Conservation (phyloP, 257 asterid species). For the Solanum dulcamara region DNA sequence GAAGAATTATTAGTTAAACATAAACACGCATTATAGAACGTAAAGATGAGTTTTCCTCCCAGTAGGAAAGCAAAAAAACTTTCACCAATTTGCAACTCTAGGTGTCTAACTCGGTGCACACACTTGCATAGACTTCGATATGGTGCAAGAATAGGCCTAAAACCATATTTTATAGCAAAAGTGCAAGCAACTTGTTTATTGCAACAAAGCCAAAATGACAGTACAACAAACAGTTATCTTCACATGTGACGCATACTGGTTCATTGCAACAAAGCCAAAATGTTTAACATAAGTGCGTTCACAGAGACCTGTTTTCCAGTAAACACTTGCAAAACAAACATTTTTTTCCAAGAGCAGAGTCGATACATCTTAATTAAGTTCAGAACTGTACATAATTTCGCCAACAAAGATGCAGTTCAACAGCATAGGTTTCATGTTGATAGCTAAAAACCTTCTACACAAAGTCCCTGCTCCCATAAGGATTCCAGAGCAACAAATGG, state of each 20-base stretch:
- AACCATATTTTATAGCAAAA: neutral
- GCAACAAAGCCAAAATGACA: neutral
- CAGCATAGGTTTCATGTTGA: neutral
- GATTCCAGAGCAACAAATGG: neutral
- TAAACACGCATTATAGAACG: neutral
- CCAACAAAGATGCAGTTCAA: neutral
- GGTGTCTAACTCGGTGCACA: neutral
- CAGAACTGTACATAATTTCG: neutral
- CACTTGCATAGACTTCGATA: neutral
- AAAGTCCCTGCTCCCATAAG: neutral
- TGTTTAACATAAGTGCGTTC: neutral
- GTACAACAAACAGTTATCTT: neutral
- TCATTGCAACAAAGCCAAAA: neutral
- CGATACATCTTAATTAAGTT: neutral
- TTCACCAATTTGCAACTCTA: neutral
- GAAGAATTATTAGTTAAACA: neutral
- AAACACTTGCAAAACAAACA: neutral
- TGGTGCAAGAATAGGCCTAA: neutral
- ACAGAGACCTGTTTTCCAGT: neutral
- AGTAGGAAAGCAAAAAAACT: neutral
- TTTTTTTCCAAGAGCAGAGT: neutral
- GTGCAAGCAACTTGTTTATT: neutral
- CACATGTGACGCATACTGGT: neutral
- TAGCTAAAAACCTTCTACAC: neutral
- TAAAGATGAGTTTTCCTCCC: neutral